phyloP scores from a whole-genome alignment of 352 stramenopile species.

The Phytophthora tubulina region DNA sequence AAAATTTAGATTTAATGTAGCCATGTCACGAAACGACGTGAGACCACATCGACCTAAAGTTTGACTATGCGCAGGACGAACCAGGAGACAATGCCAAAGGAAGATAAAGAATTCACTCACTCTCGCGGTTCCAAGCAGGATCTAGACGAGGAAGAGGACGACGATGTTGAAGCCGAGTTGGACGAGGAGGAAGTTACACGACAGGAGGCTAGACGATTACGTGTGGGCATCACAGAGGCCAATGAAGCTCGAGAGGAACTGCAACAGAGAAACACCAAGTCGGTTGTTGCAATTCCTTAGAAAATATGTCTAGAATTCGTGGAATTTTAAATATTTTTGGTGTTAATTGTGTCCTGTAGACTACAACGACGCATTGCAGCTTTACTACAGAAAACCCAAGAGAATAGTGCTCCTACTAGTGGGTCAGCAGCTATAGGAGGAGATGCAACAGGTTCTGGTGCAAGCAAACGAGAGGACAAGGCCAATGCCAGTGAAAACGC shows the following conservation, averaged over 20 bases:
- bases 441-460: conserved; percentile 4
- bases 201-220: conserved; percentile 56
- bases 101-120: not conserved
- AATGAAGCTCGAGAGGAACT: conserved; percentile 68
- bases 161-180: conserved; percentile 22
- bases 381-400: conserved; percentile 76
- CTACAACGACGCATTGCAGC: conserved; percentile 81
- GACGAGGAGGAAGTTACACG: conserved; percentile 60
- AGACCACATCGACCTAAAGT: no score
- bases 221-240: conserved; percentile 59
- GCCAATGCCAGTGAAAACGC: conserved; percentile 77
- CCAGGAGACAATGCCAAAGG: conserved; percentile 21
- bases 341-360: conserved; percentile 28
- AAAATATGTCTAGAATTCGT: not conserved
- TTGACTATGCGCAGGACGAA: not conserved
- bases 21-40: conserved; percentile 24
- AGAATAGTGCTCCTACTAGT: conserved; percentile 45
- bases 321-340: not conserved
- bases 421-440: not conserved
- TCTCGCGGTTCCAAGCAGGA: conserved; percentile 6
- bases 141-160: conserved; percentile 30
- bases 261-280: conserved; percentile 82
- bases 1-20: not conserved
- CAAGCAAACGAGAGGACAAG: conserved; percentile 63
- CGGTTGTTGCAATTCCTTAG: conserved; percentile 9